Base-by-base conservation (phyloP, 2,329 filamentous ascomycete genomes). In the Xylaria multiplex region DNA sequence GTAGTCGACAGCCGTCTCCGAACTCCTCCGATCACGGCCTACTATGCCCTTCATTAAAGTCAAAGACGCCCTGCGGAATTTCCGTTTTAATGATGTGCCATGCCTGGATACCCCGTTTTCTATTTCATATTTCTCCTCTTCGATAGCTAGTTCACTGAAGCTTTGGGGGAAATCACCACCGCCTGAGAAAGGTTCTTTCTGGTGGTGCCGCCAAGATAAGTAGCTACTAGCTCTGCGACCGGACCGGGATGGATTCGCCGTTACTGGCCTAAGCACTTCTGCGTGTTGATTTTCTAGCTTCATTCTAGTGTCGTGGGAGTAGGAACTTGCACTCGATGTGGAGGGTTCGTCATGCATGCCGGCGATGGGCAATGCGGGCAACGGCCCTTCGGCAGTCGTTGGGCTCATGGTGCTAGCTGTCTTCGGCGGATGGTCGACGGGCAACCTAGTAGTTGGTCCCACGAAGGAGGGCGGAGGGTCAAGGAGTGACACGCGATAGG, bases 21-120 rank as follows among this genome's bases (percentile, higher is more conserved):
- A 78, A 54, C 75, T 72, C 27, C 75, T 74, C n/a, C 80, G 79
- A 63, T 74, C 71, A 32, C 84, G 81, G 45, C 84, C 79, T 7
- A 86, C 83, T 37, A 88, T 82, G 37, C 82, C 83, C 71, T 84
- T 78, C 55, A 79, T 83, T 57, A 88, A 73, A 8, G 84, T 86
- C 59, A 86, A 72, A 2, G 86, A 88, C 0, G 86, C 86, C 9
- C 86, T 80, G 27, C 86, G 83, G 56, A 88, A 79, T 68, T 83
- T 85, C 54, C 83, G 81, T 73, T 83, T 85, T 63, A 88, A 65
- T 14, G 74, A 73, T 6, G 70, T 65, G 13, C 61, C 67, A 16
- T 70, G 67, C 42, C 56, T 69, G 14, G 61, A 61, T n/a, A 22
- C 37, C 11, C 66, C 68, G 37, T 52, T 64, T 55, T 70, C 64